phyloP scores from a whole-genome alignment of 2,329 filamentous ascomycete species.

The Clarireedia monteithiana region DNA sequence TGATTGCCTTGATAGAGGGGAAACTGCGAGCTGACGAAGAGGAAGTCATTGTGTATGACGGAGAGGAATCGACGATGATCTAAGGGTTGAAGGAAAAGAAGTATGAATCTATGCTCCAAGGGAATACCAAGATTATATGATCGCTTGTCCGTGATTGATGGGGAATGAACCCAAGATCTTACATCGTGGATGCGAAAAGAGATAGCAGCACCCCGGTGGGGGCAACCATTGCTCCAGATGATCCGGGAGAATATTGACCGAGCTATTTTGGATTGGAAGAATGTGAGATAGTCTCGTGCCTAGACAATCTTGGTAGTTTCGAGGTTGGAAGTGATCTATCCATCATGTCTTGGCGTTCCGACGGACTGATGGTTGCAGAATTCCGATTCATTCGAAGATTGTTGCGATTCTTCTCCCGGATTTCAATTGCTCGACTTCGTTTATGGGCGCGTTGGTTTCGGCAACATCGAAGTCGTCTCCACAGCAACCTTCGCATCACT shows the following conservation, averaged over 20 bases:
- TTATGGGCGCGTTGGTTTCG: no score
- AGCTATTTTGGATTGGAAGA: neutral
- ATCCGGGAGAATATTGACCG: constrained; percentile 10
- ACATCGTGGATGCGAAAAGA: neutral
- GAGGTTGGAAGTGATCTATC: no score
- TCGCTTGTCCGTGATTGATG: neutral
- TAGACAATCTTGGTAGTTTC: no score
- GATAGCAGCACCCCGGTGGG: no score
- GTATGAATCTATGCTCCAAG: neutral
- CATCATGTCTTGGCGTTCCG: no score
- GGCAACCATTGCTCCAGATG: neutral
- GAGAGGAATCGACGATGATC: neutral
- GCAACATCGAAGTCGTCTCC: no score
- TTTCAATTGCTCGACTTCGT: no score
- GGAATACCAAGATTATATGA: neutral
- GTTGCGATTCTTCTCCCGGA: no score
- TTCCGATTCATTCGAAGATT: no score
- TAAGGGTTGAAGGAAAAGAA: neutral
- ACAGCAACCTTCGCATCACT: no score
- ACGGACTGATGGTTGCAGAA: no score
- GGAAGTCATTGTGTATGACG: constrained; percentile 18
- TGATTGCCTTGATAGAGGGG: constrained; percentile 67
- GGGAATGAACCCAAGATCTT: no score
- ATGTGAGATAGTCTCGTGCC: neutral
- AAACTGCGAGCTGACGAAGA: constrained; percentile 36